phyloP scores from a whole-genome alignment of 768 basidiomycete species.

The Cyclocybe cylindracea region DNA sequence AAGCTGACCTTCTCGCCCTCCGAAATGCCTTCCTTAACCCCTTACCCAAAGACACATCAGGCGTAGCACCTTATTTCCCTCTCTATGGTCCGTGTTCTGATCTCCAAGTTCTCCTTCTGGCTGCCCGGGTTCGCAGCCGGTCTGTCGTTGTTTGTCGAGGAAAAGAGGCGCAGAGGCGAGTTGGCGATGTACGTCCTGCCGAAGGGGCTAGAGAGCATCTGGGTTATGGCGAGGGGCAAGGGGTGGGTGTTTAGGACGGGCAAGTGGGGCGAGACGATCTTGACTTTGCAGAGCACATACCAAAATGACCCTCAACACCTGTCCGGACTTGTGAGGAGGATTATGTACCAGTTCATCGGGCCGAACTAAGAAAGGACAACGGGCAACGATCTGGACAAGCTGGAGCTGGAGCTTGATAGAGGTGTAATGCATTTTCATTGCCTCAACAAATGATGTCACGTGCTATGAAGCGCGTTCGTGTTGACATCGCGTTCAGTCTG shows the following conservation, averaged over 20 bases:
- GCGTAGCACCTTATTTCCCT: conserved; percentile 40
- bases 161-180: conserved; percentile 84
- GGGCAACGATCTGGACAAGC: neutral
- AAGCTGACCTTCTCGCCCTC: conserved; percentile 44
- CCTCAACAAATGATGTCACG: too few relatives aligned
- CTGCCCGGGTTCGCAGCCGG: conserved; percentile 74
- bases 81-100: conserved; percentile 60
- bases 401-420: neutral
- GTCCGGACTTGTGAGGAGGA: conserved; percentile 75
- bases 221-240: conserved; percentile 75
- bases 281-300: conserved; percentile 71
- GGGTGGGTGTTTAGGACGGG: conserved; percentile 75
- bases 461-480: too few relatives aligned
- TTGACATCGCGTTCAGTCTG: too few relatives aligned
- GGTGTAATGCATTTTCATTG: too few relatives aligned
- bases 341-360: conserved; percentile 88
- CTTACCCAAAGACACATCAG: conserved; percentile 17
- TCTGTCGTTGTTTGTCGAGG: conserved; percentile 83
- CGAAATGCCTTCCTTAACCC: conserved; percentile 36
- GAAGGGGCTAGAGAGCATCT: conserved; percentile 88
- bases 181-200: conserved; percentile 92
- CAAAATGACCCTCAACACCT: conserved; percentile 83
- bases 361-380: conserved; percentile 54
- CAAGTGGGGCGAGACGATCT: conserved; percentile 65
- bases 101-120: conserved; percentile 74